These are phyloP conservation scores for Cladosporium velox DNA, from an alignment of 2,329 filamentous ascomycete species.

Conservation along the genomic window DNA sequence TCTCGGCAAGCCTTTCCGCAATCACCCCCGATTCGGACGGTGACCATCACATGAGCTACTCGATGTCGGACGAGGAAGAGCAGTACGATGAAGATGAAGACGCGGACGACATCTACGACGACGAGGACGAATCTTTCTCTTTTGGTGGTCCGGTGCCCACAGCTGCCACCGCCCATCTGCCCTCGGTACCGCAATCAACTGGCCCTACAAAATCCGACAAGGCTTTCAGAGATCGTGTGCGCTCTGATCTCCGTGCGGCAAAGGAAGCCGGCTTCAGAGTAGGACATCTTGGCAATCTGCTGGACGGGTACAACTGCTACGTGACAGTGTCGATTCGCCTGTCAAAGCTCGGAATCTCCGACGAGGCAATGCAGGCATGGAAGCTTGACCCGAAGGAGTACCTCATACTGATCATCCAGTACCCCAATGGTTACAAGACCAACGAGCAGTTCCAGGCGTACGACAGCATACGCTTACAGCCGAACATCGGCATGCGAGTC, in stretches of 20 bases:
- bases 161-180: not conserved
- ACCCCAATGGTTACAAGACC: constrained; percentile 61
- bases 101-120: constrained; percentile 34
- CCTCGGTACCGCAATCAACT: constrained; percentile 15
- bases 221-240: constrained; percentile 32
- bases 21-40: constrained; percentile 41
- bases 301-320: constrained; percentile 51
- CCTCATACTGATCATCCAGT: constrained; percentile 70
- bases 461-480: constrained; percentile 38
- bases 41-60: constrained; percentile 46
- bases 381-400: constrained; percentile 67
- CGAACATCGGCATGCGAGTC: constrained; percentile 62
- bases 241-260: constrained; percentile 60
- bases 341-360: constrained; percentile 69
- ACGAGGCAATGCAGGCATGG: constrained; percentile 78
- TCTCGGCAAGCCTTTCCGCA: constrained; percentile 45
- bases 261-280: constrained; percentile 70
- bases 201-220: constrained; percentile 4
- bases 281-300: constrained; percentile 59
- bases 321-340: constrained; percentile 71
- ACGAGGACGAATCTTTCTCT: constrained; percentile 40
- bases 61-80: constrained; percentile 36
- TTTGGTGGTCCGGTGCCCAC: constrained; percentile 17
- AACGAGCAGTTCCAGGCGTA: constrained; percentile 56
- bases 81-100: constrained; percentile 41